Evolutionary conservation across 768 basidiomycete species (phyloP), one percentile per base, ranked within the genome.

Genomic region (Hebeloma cylindrosporum): DNA sequence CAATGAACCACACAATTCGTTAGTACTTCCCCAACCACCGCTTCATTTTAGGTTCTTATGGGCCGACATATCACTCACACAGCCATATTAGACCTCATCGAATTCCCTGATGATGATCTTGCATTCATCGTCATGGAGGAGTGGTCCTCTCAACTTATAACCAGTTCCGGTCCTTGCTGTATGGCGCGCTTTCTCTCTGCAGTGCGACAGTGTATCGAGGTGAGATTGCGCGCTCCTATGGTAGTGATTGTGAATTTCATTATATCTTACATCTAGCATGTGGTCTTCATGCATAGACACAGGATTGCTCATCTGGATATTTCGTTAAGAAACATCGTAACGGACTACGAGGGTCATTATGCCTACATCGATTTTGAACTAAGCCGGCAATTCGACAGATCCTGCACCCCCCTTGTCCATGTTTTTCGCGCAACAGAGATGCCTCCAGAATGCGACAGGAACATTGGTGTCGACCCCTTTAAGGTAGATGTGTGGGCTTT

Each of bases 1-100:
- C 81, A 37, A 80, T 76, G 78, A 88, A 88, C 58, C 87, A 85
- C 53, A 82, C 78, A 38, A 87, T 89, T 61, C 86, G 87, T 88
- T 44, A 58, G 83, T 74, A 30, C 22, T 41, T 13, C 39, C 8
- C 26, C n/a, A n/a, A n/a, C n/a, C n/a, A n/a, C n/a, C n/a, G 16
- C 9, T 39, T 14, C 30, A 20, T 20, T 28, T 22, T 28, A 14
- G 23, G 25, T 32, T 38, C 20, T 40, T 18, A 28, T 22, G 11
- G 11, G 30, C 5, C 40, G 42, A 27, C 10, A 31, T 25, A 17
- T 21, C 9, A 34, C 35, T 36, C 37, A 20, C 27, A 11, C 56
- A 89, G 87, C 87, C 28, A 70, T 89, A 14, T 60, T 85, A 22
- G 83, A 82, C 55, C 61, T 85, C 14, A 74, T 89, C 38, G 74